Conservation (phyloP, 441 rosid species). For the Codiaeum variegatum region DNA sequence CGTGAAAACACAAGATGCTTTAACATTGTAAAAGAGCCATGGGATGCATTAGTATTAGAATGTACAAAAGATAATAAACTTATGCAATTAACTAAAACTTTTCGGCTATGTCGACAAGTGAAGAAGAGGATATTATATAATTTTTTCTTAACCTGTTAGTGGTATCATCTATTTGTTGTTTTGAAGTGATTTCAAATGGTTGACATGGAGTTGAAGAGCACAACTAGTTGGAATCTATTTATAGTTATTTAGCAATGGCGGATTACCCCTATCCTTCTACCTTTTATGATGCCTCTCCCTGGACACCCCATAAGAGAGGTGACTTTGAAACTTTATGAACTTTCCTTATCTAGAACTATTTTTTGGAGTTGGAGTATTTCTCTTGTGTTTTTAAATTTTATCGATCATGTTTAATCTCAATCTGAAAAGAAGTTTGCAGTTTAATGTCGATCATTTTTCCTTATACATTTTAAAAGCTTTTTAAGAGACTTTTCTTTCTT, state of each 20-base stretch:
- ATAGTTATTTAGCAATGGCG: constrained; percentile 86
- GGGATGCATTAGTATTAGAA: constrained; percentile 50
- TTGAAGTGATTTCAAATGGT: constrained; percentile 16
- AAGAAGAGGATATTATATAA: not conserved
- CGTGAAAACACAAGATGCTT: constrained; percentile 82
- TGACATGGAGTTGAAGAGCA: constrained; percentile 57
- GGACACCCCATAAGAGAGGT: constrained; percentile 91
- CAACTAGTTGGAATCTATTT: constrained; percentile 78
- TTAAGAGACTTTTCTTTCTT: not conserved
- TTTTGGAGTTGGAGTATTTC: too few relatives aligned
- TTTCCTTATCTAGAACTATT: too few relatives aligned
- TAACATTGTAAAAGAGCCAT: constrained; percentile 62
- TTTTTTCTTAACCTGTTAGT: not conserved
- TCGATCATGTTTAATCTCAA: too few relatives aligned
- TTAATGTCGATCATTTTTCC: not conserved
- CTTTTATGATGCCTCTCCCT: constrained; percentile 88
- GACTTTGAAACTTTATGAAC: constrained; percentile 10
- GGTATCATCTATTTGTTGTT: not conserved
- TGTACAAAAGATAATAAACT: constrained; percentile 67
- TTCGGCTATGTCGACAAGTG: constrained; percentile 62
- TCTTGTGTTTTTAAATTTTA: too few relatives aligned
- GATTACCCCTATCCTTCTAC: constrained; percentile 73
- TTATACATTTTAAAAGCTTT: too few relatives aligned
- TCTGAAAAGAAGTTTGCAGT: not conserved
- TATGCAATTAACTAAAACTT: constrained; percentile 51